Evolutionary conservation across 179 eudicot species (phyloP), one percentile per base, ranked within the genome.

Genomic region (Drosera spatulata): DNA sequence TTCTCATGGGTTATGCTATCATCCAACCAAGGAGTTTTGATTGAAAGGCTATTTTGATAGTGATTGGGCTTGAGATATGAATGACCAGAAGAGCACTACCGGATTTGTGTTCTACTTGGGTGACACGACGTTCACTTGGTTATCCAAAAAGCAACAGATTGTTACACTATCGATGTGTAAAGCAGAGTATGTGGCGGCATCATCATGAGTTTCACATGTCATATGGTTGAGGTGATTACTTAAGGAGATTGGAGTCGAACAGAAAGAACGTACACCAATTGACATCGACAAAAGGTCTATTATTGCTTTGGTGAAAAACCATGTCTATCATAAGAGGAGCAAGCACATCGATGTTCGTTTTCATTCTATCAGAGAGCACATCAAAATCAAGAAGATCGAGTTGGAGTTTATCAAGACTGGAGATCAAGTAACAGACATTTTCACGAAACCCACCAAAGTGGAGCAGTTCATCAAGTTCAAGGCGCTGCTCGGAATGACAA

Each of bases 101-200:
- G 49, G 12, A 9, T 53, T 54, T 53, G 58, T 43, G 2, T 63
- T 63, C 14, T 54, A 5, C 40, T 44, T 55, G 44, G 60, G 60
- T 3, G n/a, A 62, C 6, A 10, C 12, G 5, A 11, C 57, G 6
- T 51, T 51, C 15, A 62, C 38, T 2, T 62, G 60, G 41, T 37
- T 52, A 10, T 41, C 8, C 2, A 63, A 53, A 11, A 62, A 62
- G 43, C 10, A 53, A 53, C n/a, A 39, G 6, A 11, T 62, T 57
- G 47, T 57, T 7, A 63, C 60, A 13, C 53, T 63, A 13, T 53
- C 60, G 2, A 63, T 41, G 42, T 51, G 59, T 54, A 44, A 63
- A 55, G 60, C 45, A 2, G 60, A 63, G 41, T 63, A 42, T 51
- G 38, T 51, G 5, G 40, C 49, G 6, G 10, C 46, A 10, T 51